phyloP scores from a whole-genome alignment of 106 monocot genomes.

The Ottelia alismoides region DNA sequence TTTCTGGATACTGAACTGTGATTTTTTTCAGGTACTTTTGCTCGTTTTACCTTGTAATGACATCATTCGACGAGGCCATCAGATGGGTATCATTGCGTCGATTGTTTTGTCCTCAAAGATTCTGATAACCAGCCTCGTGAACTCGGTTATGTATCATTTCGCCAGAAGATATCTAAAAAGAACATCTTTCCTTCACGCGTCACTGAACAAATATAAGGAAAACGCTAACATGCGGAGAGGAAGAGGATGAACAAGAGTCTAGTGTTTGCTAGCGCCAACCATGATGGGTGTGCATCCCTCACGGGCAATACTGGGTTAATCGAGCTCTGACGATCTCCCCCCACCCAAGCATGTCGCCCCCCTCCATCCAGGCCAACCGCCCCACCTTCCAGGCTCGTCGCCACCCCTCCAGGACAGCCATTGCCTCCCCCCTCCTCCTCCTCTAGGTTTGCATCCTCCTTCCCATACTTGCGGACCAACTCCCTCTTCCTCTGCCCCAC shows the following conservation, averaged over 20 bases:
- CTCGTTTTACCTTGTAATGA: slow-evolving; percentile 6
- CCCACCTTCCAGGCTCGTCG: too few species aligned
- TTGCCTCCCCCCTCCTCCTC: too few species aligned
- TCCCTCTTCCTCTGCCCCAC: too few species aligned
- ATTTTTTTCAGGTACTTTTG: slow-evolving; percentile 16
- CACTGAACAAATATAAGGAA: slow-evolving; percentile 62
- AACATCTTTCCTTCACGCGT: slow-evolving; percentile 19
- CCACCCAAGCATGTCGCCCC: too few species aligned
- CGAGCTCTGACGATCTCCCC: slow-evolving; percentile 37
- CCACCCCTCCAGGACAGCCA: too few species aligned
- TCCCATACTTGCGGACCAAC: too few species aligned
- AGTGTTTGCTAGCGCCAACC: slow-evolving; percentile 72
- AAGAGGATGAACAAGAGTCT: slow-evolving; percentile 94
- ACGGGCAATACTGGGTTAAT: slow-evolving; percentile 47
- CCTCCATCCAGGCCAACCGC: too few species aligned
- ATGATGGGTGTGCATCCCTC: slow-evolving; percentile 64
- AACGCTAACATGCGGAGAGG: slow-evolving; percentile 74
- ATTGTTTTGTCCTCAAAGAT: slow-evolving; percentile 14
- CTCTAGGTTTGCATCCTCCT: too few species aligned
- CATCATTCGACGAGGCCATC: slow-evolving; percentile 1
- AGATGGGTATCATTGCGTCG: slow-evolving; percentile 6
- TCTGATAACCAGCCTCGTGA: slow-evolving; percentile 10
- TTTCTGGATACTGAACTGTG: too few species aligned
- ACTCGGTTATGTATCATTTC: slow-evolving; percentile 9
- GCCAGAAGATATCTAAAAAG: slow-evolving; percentile 13